A percentile compares a stretch with the other conserved stretches of the same genome.
phyloP scores from a whole-genome alignment of 306 rosid species.

The Quercus alba region DNA sequence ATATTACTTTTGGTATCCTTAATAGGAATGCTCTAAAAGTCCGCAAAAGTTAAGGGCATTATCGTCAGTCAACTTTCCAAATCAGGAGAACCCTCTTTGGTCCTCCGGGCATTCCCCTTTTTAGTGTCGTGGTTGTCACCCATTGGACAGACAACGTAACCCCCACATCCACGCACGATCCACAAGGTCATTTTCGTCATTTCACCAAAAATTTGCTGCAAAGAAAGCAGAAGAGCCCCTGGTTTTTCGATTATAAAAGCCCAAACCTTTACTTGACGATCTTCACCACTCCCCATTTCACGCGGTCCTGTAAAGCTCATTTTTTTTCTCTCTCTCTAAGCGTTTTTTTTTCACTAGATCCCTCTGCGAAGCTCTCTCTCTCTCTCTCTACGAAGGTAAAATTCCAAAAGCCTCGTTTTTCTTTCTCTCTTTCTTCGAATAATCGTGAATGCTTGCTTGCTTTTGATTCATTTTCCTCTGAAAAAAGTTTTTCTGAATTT shows the following conservation, averaged over 20 bases:
- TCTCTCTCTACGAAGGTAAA: constrained; percentile 44
- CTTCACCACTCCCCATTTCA: not conserved
- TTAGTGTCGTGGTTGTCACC: not conserved
- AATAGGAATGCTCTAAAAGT: too few relatives aligned
- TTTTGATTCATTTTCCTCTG: not conserved
- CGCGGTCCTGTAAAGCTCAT: constrained; percentile 46
- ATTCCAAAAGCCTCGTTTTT: constrained; percentile 30
- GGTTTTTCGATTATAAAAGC: constrained; percentile 22
- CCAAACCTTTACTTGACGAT: constrained; percentile 4
- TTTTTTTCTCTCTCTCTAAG: not conserved
- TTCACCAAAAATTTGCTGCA: not conserved
- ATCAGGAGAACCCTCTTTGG: not conserved
- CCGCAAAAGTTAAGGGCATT: not conserved
- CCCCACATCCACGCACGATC: not conserved
- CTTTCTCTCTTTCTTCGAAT: not conserved
- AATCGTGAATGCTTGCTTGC: not conserved
- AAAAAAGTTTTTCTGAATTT: not conserved
- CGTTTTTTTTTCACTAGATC: constrained; percentile 32
- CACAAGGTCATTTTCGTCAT: constrained; percentile 26
- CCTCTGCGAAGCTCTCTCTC: constrained; percentile 30
- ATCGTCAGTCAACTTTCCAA: not conserved
- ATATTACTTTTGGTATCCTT: too few relatives aligned
- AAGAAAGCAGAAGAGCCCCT: constrained; percentile 5
- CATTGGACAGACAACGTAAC: not conserved
- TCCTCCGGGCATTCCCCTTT: not conserved